These are phyloP conservation scores for Mortierella sp. DNA, from an alignment of 371 early-diverging fungal species.

Conservation along the genomic window DNA sequence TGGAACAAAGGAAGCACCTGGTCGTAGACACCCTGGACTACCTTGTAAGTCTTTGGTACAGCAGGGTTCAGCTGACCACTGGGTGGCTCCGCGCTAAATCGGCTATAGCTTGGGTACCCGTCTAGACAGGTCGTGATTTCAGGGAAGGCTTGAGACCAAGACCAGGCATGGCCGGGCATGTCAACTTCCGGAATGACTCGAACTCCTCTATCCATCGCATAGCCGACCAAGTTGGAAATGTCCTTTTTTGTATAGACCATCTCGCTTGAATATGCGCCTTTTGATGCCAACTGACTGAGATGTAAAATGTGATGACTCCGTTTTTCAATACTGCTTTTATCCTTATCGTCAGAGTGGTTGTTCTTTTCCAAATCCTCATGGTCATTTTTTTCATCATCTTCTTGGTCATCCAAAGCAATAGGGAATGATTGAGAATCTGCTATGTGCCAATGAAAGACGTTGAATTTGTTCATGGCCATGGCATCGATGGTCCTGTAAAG, in stretches of 20 bases:
- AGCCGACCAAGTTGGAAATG: constrained; percentile 68
- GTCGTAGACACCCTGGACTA: constrained; percentile 66
- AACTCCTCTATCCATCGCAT: constrained; percentile 75
- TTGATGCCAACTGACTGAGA: constrained; percentile 60
- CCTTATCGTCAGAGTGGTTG: no score
- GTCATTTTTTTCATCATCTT: not conserved
- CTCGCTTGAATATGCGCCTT: constrained; percentile 70
- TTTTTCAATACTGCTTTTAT: not conserved
- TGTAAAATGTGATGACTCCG: constrained; percentile 54
- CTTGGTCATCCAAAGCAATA: constrained; percentile 55
- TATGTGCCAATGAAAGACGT: constrained; percentile 85
- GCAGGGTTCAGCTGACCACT: constrained; percentile 80
- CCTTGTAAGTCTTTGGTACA: constrained; percentile 62
- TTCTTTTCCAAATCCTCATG: no score
- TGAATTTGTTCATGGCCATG: constrained; percentile 69
- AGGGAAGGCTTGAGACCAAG: constrained; percentile 58
- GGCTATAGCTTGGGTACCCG: constrained; percentile 63
- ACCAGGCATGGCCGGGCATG: constrained; percentile 72
- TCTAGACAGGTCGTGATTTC: constrained; percentile 65
- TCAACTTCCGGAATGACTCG: constrained; percentile 83
- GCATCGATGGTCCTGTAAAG: constrained; percentile 70
- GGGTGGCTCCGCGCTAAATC: constrained; percentile 75
- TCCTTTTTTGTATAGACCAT: constrained; percentile 68
- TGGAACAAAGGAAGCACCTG: constrained; percentile 71
- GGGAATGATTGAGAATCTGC: constrained; percentile 80